Base-by-base conservation (phyloP, 345 rosid genomes). In the Lagerstroemia speciosa region DNA sequence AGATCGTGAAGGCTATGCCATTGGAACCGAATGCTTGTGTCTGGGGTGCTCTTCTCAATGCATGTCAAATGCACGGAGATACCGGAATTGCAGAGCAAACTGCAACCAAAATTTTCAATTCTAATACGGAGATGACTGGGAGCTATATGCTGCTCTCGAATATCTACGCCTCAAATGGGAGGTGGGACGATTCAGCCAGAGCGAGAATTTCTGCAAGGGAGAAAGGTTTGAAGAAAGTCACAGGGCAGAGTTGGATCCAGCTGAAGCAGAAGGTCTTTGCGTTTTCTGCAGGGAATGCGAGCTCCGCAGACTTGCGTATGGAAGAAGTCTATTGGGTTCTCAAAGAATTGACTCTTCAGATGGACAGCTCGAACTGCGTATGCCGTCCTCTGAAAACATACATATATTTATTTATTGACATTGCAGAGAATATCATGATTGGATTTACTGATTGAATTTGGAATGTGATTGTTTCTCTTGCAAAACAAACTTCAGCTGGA, bases 181-280 rank as follows among this genome's bases (percentile, higher is more conserved):
- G 74, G 73, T 83, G 92, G 87, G 87, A 79, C 45, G 95, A 89
- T 71, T 86, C 89, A 38, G 92, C 93, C 2, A 79, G 65, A 62
- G 79, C 84, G 67, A 86, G 98, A 77, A 67, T 68, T 64, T 79
- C 83, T 43, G 89, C 87, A 7, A 88, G 79, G 73, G 83, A 70
- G 65, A 92, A 74, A 67, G 94, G 89, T 40, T 75, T 89, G 53
- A 89, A 84, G 85, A 92, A 92, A 80, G 78, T 74, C 40, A 75
- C 83, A 19, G 98, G 98, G 16, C 79, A 79, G 83, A 84, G 94
- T 76, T 86, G 85, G 83, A 86, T 90, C 64, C 85, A 77, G 70
- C 69, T 88, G 62, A 85, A 84, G 64, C 80, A 77, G 71, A 80
- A 81, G 68, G 70, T 84, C 32, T 76, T 73, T 68, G 72, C 71